Base-by-base conservation (phyloP, 2,329 filamentous ascomycete species). In the Lachnellula cervina region DNA sequence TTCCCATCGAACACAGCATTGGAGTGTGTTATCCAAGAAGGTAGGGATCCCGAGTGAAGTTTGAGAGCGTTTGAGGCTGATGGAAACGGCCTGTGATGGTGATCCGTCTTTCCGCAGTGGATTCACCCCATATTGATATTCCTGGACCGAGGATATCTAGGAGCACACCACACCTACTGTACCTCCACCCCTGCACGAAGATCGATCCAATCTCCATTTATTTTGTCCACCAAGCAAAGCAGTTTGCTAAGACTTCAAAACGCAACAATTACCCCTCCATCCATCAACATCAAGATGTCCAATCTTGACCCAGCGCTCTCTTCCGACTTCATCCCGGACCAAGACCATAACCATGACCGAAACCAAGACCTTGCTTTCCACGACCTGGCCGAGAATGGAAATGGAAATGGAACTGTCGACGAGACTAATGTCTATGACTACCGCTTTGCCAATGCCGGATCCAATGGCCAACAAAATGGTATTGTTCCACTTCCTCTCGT, bases 381-480 rank as follows among this genome's bases (percentile, higher is more conserved):
- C 21, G 51, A 54, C 21, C 43, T 52, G 17, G 51, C 51, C 23
- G 11, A 7, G 19, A 14, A 34, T 21, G 35, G 16, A 4, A 11
- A 37, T 14, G 9, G 17, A 13, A 14, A 34, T 17, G 46, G 28
- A 8, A 32, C 45, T 32, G 32, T 44, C 37, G 50, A 54, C 13
- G 37, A 46, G 37, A n/a, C 17, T 9, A 49, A 37, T 38, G 17
- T 32, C 4, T 45, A 55, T 55, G 56, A 9, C 19, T 21, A 23
- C 19, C 17, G 56, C 9, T 48, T 51, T 43, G 43, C n/a, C 37
- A 49, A 52, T 9, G 19, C 45, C 35, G 53, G 50, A 21, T 54
- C 49, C n/a, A 38, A 43, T 46, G 25, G 19, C 16, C 54, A 55
- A 21, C 17, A 46, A 51, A 59, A 56, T 64, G 57, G 56, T 57